Base-by-base conservation (phyloP, 441 rosid genomes). In the Eutrema salsugineum region DNA sequence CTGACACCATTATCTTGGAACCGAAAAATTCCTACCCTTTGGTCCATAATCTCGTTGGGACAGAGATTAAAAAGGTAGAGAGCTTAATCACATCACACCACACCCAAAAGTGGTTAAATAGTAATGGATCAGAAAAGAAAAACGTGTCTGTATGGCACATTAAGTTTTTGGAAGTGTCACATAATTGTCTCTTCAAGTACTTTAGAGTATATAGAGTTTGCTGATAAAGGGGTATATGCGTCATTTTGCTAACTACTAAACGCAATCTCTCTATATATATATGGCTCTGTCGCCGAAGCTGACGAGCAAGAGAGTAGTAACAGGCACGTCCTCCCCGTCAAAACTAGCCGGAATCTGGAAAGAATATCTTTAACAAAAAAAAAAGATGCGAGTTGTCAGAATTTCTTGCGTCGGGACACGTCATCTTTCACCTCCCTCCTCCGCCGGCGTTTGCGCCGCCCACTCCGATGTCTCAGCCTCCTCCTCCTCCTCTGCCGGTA, bases 381-480 rank as follows among this genome's bases (percentile, higher is more conserved):
- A 43, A 6, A 73, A 80, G 69, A 91, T 91, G 95, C 77, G 88
- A 47, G 70, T 79, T 12, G 83, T 86, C 44, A 81, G 87, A 74
- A 75, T 79, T 63, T 87, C 85, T 35, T 88, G 83, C 73, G 80
- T 81, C 14, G 78, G 87, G 33, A 80, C 86, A 72, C 89, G 87
- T 60, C 70, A 81, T 40, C 55, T 83, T 55, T 81, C 88, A 8
- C 79, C 86, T 55, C 67, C 88, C 11, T 78, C 89, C 58, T 82
- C 90, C 62, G 2, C 39, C 19, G 40, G 78, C 51, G 82, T 84
- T 30, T 88, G 87, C 60, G 16, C 76, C 1, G 42, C 63, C 1
- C 69, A 60, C 49, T 68, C 78, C 70, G 90, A 80, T 66, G 77
- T 62, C 42, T 76, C 91, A 49, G 58, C 86, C 35, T 64, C 77